phyloP scores from a whole-genome alignment of 805 yeast genomes.

The Metschnikowia continentalis region DNA sequence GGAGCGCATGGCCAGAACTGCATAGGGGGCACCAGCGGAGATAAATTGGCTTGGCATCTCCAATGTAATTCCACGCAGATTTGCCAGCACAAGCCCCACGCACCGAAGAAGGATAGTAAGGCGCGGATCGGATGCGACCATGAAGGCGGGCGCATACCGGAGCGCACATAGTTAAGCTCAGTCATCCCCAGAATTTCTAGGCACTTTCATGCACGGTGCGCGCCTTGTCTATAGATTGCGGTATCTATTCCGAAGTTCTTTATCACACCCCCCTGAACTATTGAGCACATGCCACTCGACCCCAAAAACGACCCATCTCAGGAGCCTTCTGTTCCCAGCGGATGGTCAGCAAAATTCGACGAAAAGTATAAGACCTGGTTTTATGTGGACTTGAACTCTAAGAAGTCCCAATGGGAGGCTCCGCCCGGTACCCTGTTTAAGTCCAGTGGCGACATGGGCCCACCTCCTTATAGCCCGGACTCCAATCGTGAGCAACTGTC shows the following conservation, averaged over 20 bases:
- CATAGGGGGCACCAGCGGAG: not conserved
- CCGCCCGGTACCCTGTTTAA: constrained; percentile 56
- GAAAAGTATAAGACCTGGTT: constrained; percentile 70
- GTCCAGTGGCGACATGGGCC: constrained; percentile 29
- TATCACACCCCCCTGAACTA: not conserved
- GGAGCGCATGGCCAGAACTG: not conserved
- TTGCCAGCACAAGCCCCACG: not conserved
- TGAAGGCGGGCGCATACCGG: not conserved
- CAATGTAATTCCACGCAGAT: not conserved
- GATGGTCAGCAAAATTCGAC: constrained; percentile 75
- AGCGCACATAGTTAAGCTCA: not conserved
- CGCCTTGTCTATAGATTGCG: not conserved
- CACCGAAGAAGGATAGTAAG: not conserved
- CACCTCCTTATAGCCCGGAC: constrained; percentile 40
- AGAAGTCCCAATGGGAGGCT: constrained; percentile 87
- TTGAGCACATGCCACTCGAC: constrained; percentile 7
- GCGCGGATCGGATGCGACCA: not conserved
- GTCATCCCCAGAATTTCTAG: not conserved
- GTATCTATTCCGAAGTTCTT: not conserved
- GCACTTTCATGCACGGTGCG: not conserved
- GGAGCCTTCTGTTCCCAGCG: constrained; percentile 55
- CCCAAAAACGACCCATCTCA: constrained; percentile 22
- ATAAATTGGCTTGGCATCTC: not conserved
- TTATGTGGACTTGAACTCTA: constrained; percentile 69
- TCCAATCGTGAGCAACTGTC: not conserved